A percentile compares a stretch with the other conserved stretches of the same genome.
phyloP scores from a whole-genome alignment of 2,329 filamentous ascomycete species.

The Paramyrothecium sp. region DNA sequence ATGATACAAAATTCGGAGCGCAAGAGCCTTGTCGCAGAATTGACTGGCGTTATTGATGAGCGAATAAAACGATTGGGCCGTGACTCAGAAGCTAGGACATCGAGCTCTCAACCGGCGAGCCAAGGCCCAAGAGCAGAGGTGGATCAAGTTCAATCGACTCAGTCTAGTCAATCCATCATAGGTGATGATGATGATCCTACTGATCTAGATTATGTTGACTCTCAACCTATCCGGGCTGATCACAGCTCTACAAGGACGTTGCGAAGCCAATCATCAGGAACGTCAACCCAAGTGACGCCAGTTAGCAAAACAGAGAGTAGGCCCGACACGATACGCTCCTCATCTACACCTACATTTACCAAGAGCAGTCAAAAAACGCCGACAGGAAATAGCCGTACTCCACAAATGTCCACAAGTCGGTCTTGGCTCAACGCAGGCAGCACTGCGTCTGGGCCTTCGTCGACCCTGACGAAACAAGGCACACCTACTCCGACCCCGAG shows the following conservation, averaged over 20 bases:
- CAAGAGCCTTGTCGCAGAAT: background rate
- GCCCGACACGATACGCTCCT: no score
- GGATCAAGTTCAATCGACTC: background rate
- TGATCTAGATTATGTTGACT: constrained; percentile 3
- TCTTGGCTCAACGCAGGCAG: no score
- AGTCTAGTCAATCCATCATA: background rate
- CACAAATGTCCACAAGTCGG: no score
- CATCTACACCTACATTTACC: no score
- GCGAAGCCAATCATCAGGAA: background rate
- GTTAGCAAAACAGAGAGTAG: no score
- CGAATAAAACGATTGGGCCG: constrained; percentile 1
- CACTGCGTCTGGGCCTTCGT: no score
- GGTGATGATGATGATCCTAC: constrained; percentile 5
- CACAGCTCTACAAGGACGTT: no score
- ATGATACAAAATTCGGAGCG: constrained; percentile 6
- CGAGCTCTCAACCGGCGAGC: background rate
- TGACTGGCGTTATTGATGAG: constrained; percentile 4
- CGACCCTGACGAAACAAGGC: no score
- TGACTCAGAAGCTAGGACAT: background rate
- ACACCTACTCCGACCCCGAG: no score
- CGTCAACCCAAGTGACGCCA: no score
- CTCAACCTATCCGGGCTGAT: background rate
- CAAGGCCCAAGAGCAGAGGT: background rate
- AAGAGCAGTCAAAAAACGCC: no score
- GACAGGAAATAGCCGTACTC: no score